Conservation (phyloP, 2,329 filamentous ascomycete genomes). For the Blastomyces silverae region DNA sequence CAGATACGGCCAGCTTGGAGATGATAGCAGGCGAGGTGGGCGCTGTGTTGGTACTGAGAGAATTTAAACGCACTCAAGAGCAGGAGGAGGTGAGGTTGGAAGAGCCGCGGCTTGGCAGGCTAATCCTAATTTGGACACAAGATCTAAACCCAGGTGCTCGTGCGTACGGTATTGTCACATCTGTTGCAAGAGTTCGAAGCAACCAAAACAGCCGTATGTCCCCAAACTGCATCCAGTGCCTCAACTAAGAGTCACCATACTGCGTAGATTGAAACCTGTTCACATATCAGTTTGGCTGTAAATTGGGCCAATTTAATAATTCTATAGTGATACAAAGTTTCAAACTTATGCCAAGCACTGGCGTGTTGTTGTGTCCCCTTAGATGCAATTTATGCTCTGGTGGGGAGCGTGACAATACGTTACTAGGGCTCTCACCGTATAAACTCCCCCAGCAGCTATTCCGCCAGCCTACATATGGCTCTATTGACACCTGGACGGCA, state of each 20-base stretch:
- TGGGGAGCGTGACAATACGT: background rate
- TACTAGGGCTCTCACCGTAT: background rate
- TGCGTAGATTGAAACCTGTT: too few species aligned
- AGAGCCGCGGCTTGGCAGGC: conserved; percentile 18
- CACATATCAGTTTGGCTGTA: too few species aligned
- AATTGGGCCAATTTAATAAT: background rate
- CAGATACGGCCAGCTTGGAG: background rate
- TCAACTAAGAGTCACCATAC: too few species aligned
- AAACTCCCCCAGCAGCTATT: background rate
- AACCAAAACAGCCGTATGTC: too few species aligned
- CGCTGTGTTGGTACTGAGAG: background rate
- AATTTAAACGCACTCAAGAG: conserved; percentile 8
- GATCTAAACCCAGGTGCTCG: background rate
- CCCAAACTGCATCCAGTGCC: too few species aligned
- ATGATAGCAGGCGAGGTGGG: background rate
- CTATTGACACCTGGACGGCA: background rate
- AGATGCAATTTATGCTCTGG: background rate
- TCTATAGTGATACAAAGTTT: background rate
- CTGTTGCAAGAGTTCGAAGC: too few species aligned
- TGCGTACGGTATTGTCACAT: background rate
- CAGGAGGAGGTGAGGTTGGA: conserved; percentile 20
- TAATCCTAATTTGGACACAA: conserved; percentile 17
- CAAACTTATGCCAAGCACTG: background rate
- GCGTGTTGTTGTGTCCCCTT: too few species aligned
- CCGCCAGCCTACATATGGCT: background rate